Evolutionary conservation across 1,284 basidiomycete species (phyloP), one percentile per base, ranked within the genome.

Genomic region (Rugosomyces carneus): DNA sequence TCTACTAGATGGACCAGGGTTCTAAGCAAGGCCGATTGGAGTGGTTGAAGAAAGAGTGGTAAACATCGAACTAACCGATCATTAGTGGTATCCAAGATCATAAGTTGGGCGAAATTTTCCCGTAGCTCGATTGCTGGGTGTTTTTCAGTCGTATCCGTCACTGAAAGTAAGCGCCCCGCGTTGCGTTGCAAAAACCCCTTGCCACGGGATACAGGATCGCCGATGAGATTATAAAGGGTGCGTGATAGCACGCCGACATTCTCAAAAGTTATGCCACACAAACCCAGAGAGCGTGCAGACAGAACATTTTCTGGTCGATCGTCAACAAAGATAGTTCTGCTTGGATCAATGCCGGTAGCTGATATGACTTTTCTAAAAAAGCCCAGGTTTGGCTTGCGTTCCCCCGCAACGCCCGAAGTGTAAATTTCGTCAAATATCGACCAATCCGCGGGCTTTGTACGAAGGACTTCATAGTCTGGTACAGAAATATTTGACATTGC

Each of bases 401-500:
- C 72, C n/a, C 73, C 71, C 13, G 66, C 69, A 5, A 58, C 66
- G 5, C 68, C 68, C 15, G 76, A 79, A 2, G 73, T 73, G 56
- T 76, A 80, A 18, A 78, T 61, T 23, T 62, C 53, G 49, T 80
- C 76, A 53, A 81, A 81, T 32, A 79, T 64, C 1, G 62, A 59
- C 76, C 76, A 79, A 45, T 79, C 71, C 3, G 66, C 69, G 3
- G 66, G 61, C 48, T 70, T 76, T 13, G 64, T 68, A 20, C 63
- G 67, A 9, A 78, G 61, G 5, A 71, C 64, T 24, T 64, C 63
- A 53, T 70, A 78, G 53, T 80, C 77, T n/a, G 74, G 72, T 1
- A 62, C 54, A 16, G 77, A 78, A 36, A 80, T 79, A 57, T 81
- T 81, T 21, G 76, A 78, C 73, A 80, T 78, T 26, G 77, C 76